Conservation (phyloP, 306 rosid genomes). For the Vigna angularis region DNA sequence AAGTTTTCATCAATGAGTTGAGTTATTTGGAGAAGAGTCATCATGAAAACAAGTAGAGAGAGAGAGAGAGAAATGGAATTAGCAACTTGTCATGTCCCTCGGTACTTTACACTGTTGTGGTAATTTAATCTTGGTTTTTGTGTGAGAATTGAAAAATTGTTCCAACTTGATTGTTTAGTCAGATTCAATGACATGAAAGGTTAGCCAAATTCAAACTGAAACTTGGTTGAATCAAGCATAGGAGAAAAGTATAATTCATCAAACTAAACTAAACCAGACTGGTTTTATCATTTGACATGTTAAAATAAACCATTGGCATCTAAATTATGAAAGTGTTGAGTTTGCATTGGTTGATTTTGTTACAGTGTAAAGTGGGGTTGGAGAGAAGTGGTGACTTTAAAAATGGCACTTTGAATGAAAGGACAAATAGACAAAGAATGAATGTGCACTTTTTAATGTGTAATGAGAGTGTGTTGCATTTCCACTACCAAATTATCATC, state of each 20-base stretch:
- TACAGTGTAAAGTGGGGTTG: not conserved
- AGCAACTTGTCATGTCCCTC: not conserved
- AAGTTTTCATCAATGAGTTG: constrained; percentile 19
- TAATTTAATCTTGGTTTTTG: too few species aligned
- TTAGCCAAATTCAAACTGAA: too few species aligned
- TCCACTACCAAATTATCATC: constrained; percentile 35
- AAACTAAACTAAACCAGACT: too few species aligned
- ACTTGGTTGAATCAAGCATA: too few species aligned
- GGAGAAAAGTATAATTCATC: too few species aligned
- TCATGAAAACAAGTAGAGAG: not conserved
- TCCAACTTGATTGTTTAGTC: too few species aligned
- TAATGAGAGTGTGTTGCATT: constrained; percentile 14
- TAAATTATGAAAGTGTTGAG: not conserved
- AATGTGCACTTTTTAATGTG: constrained; percentile 24
- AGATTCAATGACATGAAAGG: too few species aligned
- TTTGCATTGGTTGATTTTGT: not conserved
- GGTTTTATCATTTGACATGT: too few species aligned
- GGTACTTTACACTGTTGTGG: not conserved
- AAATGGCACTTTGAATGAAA: constrained; percentile 39
- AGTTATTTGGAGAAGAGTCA: constrained; percentile 11
- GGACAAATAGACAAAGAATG: constrained; percentile 33
- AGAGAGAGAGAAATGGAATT: not conserved
- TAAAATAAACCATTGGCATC: not conserved
- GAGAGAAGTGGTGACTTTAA: constrained; percentile 26
- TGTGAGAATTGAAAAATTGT: too few species aligned